Percentiles rank a stretch among this genome's conserved stretches.
Conservation (phyloP, 805 yeast species). For the Saturnispora diversa region DNA sequence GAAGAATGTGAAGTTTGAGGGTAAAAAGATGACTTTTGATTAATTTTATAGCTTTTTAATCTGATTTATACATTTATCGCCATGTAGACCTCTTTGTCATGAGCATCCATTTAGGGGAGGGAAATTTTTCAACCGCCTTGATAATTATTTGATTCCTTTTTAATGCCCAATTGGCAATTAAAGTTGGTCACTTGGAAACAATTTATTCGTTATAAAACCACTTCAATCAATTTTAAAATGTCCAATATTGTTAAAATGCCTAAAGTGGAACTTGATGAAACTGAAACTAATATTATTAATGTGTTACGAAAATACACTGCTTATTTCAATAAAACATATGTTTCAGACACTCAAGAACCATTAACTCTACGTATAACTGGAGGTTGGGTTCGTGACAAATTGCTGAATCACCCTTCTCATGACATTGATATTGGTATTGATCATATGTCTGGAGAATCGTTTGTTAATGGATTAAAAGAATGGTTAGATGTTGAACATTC, state of each 20-base stretch:
- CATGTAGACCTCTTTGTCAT: neutral
- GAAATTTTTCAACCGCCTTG: neutral
- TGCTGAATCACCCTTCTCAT: constrained; percentile 69
- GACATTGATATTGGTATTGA: constrained; percentile 93
- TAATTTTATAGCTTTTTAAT: too few species aligned
- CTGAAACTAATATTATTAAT: constrained; percentile 22
- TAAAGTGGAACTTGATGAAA: constrained; percentile 17
- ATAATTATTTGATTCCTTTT: neutral
- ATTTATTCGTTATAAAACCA: constrained; percentile 1
- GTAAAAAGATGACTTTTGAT: constrained; percentile 79
- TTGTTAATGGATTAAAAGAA: constrained; percentile 58
- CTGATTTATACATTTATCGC: too few species aligned
- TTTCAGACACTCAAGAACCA: constrained; percentile 13
- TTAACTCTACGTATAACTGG: constrained; percentile 74
- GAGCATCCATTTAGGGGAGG: constrained; percentile 1
- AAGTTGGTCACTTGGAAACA: neutral
- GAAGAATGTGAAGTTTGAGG: constrained; percentile 61
- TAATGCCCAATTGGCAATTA: constrained; percentile 8
- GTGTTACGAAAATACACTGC: constrained; percentile 24
- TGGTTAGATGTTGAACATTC: constrained; percentile 32
- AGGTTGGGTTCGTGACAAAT: constrained; percentile 97
- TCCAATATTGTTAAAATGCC: constrained; percentile 7
- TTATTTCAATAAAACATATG: constrained; percentile 18
- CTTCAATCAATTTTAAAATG: neutral
- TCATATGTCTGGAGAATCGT: constrained; percentile 73